Percentiles rank a stretch among this genome's conserved stretches.
Evolutionary conservation across 805 yeast genomes (phyloP).

Genomic region (Candida anglica): DNA sequence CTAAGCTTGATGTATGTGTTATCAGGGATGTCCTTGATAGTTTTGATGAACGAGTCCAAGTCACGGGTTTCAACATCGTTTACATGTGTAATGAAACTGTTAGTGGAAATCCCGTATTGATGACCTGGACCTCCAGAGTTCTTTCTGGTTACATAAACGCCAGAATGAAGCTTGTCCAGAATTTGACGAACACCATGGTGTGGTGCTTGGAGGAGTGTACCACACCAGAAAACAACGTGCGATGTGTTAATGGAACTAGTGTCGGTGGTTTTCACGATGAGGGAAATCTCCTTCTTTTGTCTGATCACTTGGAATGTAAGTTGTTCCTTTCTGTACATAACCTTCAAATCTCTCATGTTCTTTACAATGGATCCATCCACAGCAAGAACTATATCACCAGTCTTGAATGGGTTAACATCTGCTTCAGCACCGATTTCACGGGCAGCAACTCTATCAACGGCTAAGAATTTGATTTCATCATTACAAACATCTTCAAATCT

Average conservation of each 20-base stretch:
- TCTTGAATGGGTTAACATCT: conserved; percentile 32
- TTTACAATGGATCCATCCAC: conserved; percentile 64
- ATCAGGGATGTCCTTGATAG: conserved; percentile 70
- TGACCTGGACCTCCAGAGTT: conserved; percentile 83
- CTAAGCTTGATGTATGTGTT: conserved; percentile 78
- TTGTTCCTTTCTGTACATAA: conserved; percentile 37
- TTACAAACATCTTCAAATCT: conserved; percentile 58
- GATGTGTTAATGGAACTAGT: conserved; percentile 57
- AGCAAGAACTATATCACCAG: conserved; percentile 76
- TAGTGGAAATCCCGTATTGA: conserved; percentile 72
- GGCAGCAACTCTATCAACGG: conserved; percentile 60
- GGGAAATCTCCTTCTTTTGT: conserved; percentile 57
- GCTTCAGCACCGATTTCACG: background rate
- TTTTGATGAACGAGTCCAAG: conserved; percentile 60
- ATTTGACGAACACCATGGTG: conserved; percentile 90
- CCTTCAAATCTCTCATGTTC: conserved; percentile 62
- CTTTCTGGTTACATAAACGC: conserved; percentile 76
- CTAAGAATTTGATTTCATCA: conserved; percentile 69
- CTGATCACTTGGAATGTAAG: conserved; percentile 66
- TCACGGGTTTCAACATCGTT: conserved; percentile 73
- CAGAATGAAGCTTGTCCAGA: conserved; percentile 71
- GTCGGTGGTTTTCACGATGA: conserved; percentile 62
- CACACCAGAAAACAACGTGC: conserved; percentile 76
- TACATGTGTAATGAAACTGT: conserved; percentile 86
- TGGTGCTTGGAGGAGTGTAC: conserved; percentile 80